These are phyloP conservation scores for Botryobasidium botryosum DNA, from an alignment of 768 basidiomycete genomes.

Conservation along the genomic window DNA sequence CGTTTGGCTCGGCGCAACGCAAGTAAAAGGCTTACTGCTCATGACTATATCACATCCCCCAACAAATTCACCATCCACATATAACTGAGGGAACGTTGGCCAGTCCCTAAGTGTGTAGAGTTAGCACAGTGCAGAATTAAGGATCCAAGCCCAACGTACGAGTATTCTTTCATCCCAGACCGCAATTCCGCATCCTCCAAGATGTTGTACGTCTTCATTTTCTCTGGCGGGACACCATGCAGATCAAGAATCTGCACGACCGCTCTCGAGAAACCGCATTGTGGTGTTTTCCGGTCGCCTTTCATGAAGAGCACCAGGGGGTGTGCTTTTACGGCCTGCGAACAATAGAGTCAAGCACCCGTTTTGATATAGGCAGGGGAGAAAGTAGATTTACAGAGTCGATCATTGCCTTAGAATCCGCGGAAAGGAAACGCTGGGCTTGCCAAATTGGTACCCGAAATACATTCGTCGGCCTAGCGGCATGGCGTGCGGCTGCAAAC, in stretches of 20 bases:
- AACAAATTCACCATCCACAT: slow-evolving; percentile 87
- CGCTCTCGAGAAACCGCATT: slow-evolving; percentile 93
- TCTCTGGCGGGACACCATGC: slow-evolving; percentile 62
- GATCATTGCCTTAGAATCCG: no score
- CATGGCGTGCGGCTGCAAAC: no score
- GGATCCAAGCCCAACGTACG: slow-evolving; percentile 35
- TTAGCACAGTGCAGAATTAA: neutral
- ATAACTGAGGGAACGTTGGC: slow-evolving; percentile 95
- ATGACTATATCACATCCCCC: slow-evolving; percentile 94
- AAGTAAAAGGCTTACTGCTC: slow-evolving; percentile 42
- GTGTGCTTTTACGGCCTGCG: slow-evolving; percentile 48
- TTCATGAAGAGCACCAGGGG: slow-evolving; percentile 98
- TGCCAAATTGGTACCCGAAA: no score
- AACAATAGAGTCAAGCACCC: no score
- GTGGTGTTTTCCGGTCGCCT: slow-evolving; percentile 68
- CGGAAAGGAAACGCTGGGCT: no score
- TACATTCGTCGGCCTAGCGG: no score
- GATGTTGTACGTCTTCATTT: slow-evolving; percentile 81
- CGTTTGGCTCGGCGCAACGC: slow-evolving; percentile 3
- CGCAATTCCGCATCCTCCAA: slow-evolving; percentile 73
- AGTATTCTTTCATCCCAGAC: slow-evolving; percentile 85
- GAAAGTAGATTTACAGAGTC: no score
- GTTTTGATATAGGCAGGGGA: no score
- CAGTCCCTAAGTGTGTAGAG: slow-evolving; percentile 58
- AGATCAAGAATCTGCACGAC: slow-evolving; percentile 79